Conservation (phyloP, 2,329 filamentous ascomycete species). For the Hymenoscyphus linearis region DNA sequence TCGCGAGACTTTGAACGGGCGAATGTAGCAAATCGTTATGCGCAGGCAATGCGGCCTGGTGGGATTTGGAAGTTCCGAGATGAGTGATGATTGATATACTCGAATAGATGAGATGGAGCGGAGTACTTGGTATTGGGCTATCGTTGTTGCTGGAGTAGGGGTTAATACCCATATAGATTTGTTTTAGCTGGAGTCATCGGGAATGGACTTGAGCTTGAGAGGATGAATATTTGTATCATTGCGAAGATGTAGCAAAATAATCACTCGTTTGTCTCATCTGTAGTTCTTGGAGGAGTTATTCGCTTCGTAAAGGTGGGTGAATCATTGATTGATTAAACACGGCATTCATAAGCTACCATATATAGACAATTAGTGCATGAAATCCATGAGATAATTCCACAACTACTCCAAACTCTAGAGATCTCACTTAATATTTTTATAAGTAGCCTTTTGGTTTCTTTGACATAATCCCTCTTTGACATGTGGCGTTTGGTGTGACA, state of each 20-base stretch:
- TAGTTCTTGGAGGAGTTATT: neutral
- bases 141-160: slow-evolving; percentile 5
- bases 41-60: slow-evolving; percentile 72
- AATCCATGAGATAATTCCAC: neutral
- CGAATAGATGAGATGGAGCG: neutral
- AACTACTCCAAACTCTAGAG: neutral
- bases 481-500: neutral
- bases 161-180: neutral
- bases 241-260: neutral
- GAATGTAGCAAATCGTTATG: slow-evolving; percentile 66
- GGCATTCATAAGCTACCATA: neutral
- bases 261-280: neutral
- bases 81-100: slow-evolving; percentile 42
- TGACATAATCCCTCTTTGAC: neutral
- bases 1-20: slow-evolving; percentile 59
- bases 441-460: neutral
- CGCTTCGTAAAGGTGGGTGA: neutral
- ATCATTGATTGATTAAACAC: neutral
- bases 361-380: neutral
- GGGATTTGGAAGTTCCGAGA: slow-evolving; percentile 80
- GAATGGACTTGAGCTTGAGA: neutral
- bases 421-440: neutral
- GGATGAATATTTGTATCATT: neutral
- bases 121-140: neutral
- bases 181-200: neutral